Conservation (phyloP, 495 filamentous ascomycete species). For the Trichodelitschia bisporula region DNA sequence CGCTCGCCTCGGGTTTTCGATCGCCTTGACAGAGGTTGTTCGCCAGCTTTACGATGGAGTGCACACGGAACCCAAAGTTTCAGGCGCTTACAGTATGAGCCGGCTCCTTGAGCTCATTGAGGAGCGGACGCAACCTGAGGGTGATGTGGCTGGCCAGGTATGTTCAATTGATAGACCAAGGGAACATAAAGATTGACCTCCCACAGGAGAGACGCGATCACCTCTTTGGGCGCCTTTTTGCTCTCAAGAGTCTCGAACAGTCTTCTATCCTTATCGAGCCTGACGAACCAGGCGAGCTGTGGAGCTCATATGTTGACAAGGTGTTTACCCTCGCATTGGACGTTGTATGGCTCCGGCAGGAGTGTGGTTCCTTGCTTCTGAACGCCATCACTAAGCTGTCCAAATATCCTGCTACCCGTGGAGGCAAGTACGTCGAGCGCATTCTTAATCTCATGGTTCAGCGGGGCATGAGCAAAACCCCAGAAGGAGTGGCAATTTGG, state of each 20-base stretch:
- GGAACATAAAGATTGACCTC: constrained; percentile 3
- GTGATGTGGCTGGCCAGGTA: constrained; percentile 39
- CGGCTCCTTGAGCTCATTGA: constrained; percentile 36
- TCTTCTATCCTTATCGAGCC: constrained; percentile 42
- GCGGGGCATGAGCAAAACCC: constrained; percentile 22
- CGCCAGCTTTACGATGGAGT: constrained; percentile 27
- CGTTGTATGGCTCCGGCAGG: constrained; percentile 73
- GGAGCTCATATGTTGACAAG: constrained; percentile 35
- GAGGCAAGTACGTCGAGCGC: no score
- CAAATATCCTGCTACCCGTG: constrained; percentile 5
- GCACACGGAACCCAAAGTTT: neutral
- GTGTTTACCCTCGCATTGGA: constrained; percentile 29
- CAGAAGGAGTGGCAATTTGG: constrained; percentile 82
- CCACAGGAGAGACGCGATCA: constrained; percentile 62
- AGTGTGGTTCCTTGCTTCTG: constrained; percentile 52
- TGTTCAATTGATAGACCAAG: constrained; percentile 4
- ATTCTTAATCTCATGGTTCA: neutral
- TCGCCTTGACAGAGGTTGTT: constrained; percentile 67
- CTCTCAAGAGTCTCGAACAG: constrained; percentile 60
- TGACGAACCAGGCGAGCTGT: constrained; percentile 21
- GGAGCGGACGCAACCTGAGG: constrained; percentile 36
- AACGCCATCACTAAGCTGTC: constrained; percentile 28
- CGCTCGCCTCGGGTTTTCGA: constrained; percentile 70
- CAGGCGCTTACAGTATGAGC: neutral
- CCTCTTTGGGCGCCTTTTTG: constrained; percentile 65